Evolutionary conservation across 129 eudicot genomes (phyloP).

Genomic region (Flaveria bidentis): DNA sequence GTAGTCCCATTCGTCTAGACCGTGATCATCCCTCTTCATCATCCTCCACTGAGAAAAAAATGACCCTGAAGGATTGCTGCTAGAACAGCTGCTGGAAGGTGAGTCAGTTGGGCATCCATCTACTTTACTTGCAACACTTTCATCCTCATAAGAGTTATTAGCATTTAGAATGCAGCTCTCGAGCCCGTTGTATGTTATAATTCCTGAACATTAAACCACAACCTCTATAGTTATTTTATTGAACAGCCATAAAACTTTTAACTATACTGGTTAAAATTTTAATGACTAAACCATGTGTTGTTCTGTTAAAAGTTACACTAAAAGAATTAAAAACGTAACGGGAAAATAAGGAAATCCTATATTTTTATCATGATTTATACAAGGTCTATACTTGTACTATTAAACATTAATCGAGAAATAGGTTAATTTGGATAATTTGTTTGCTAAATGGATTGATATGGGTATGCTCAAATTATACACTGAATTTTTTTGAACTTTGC

Average conservation of each 20-base stretch:
- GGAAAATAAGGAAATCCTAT: not conserved
- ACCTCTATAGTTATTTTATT: not conserved
- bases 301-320: not conserved
- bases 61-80: slow-evolving; percentile 65
- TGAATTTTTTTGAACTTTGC: not conserved
- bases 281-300: not conserved
- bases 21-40: slow-evolving; percentile 63
- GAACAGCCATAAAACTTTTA: not conserved
- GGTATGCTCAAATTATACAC: not conserved
- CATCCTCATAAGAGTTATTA: slow-evolving; percentile 53
- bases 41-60: slow-evolving; percentile 65
- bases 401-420: not conserved
- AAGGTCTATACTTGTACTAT: not conserved
- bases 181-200: slow-evolving; percentile 83
- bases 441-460: not conserved
- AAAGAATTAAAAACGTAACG: not conserved
- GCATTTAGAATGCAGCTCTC: slow-evolving; percentile 81
- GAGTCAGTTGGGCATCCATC: slow-evolving; percentile 62
- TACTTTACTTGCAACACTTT: slow-evolving; percentile 55
- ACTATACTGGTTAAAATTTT: not conserved
- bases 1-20: slow-evolving; percentile 49
- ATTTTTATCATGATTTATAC: not conserved
- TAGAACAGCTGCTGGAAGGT: slow-evolving; percentile 81
- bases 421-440: not conserved
- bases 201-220: slow-evolving; percentile 43